A percentile compares a stretch with the other conserved stretches of the same genome.
Conservation (phyloP, 2,329 filamentous ascomycete species). For the Talaromyces verruculosus region DNA sequence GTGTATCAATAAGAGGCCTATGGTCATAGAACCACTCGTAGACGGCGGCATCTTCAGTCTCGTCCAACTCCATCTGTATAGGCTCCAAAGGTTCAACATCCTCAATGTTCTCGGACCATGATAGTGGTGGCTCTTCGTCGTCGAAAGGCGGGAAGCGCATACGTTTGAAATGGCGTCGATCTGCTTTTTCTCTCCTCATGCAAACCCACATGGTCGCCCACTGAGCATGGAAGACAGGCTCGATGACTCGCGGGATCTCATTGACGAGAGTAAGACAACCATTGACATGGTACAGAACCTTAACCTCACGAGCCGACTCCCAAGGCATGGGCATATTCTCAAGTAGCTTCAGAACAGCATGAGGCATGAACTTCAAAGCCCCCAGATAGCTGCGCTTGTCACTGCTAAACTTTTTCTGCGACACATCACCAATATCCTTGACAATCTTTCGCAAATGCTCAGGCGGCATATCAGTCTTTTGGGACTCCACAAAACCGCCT, state of each 20-base stretch:
- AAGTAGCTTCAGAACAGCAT: constrained; percentile 91
- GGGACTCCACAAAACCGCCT: constrained; percentile 93
- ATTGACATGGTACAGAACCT: constrained; percentile 97
- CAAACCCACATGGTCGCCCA: constrained; percentile 99
- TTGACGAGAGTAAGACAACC: constrained; percentile 96
- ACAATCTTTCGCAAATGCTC: constrained; percentile 98
- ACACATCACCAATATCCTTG: constrained; percentile 97
- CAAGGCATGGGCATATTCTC: constrained; percentile 99
- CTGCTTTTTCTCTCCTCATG: constrained; percentile 97
- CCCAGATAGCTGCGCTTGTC: constrained; percentile 98
- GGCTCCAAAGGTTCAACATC: constrained; percentile 96
- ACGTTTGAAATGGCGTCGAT: constrained; percentile 91
- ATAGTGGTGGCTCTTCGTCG: constrained; percentile 94
- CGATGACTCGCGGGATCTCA: constrained; percentile 92
- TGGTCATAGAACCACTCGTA: constrained; percentile 99
- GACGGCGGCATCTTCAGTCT: constrained; percentile 85
- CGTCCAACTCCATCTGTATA: constrained; percentile 97
- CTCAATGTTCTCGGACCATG: constrained; percentile 98
- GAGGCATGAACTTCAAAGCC: constrained; percentile 98
- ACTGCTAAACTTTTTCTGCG: constrained; percentile 98
- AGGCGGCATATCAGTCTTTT: constrained; percentile 97
- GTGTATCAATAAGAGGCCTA: constrained; percentile 81
- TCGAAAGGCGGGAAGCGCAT: constrained; percentile 99
- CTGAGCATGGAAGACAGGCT: constrained; percentile 95
- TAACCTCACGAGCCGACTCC: constrained; percentile 94